Evolutionary conservation across 345 rosid species (phyloP).

Genomic region (Dimocarpus longan): DNA sequence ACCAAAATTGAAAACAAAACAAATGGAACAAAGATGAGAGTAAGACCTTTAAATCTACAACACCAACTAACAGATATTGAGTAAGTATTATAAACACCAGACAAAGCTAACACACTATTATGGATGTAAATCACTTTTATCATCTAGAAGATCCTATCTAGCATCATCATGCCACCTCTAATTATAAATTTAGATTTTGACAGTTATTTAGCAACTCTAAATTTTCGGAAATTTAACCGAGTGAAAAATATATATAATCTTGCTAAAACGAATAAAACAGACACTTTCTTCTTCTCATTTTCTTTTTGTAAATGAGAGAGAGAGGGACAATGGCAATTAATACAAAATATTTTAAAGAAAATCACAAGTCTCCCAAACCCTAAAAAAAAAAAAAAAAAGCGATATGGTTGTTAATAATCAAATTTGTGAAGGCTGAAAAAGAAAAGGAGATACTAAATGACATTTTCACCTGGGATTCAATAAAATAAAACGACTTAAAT

Average conservation of each 20-base stretch:
- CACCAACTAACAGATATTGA: neutral
- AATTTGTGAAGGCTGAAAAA: slow-evolving; percentile 1
- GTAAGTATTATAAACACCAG: slow-evolving; percentile 4
- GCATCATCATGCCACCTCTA: neutral
- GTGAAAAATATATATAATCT: neutral
- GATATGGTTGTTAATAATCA: neutral
- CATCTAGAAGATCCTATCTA: neutral
- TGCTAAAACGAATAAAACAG: neutral
- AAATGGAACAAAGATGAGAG: neutral
- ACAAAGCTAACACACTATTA: neutral
- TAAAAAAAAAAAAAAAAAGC: neutral
- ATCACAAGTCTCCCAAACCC: neutral
- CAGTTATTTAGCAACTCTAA: neutral
- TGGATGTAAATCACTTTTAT: neutral
- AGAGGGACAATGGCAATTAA: neutral
- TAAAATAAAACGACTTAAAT: neutral
- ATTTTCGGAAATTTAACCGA: neutral
- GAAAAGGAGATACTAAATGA: neutral
- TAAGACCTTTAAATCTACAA: slow-evolving; percentile 2
- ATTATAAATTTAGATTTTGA: neutral
- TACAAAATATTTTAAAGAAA: neutral
- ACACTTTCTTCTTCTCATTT: neutral
- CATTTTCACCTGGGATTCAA: neutral
- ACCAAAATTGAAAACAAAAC: neutral
- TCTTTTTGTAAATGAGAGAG: neutral